Evolutionary conservation across 345 rosid genomes (phyloP).

Genomic region (Aquilaria sinensis): DNA sequence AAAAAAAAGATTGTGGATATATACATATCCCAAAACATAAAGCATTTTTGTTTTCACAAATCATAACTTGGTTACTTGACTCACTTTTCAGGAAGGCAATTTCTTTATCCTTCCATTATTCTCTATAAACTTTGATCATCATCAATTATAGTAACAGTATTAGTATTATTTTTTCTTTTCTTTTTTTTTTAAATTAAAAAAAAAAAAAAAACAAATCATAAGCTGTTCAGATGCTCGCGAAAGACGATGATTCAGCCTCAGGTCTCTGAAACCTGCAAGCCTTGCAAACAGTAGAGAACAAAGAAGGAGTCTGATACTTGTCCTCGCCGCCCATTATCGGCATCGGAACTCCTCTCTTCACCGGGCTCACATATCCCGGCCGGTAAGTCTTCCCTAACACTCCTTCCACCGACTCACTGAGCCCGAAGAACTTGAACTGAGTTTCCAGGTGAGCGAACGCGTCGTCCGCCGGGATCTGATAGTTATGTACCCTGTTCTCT

Average conservation of each 20-base stretch:
- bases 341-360: slow-evolving; percentile 60
- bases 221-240: not conserved
- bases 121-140: too few species aligned
- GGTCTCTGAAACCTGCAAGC: slow-evolving; percentile 41
- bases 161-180: too few species aligned
- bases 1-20: too few species aligned
- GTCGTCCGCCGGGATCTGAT: slow-evolving; percentile 44
- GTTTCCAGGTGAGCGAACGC: slow-evolving; percentile 70
- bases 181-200: too few species aligned
- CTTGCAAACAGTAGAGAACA: slow-evolving; percentile 44
- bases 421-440: slow-evolving; percentile 43
- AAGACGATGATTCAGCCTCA: not conserved
- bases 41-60: too few species aligned
- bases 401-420: slow-evolving; percentile 54
- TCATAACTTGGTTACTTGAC: too few species aligned
- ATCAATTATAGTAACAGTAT: too few species aligned
- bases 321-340: slow-evolving; percentile 73
- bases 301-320: slow-evolving; percentile 50
- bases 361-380: slow-evolving; percentile 56
- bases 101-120: too few species aligned
- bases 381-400: slow-evolving; percentile 66
- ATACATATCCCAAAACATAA: too few species aligned
- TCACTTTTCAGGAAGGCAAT: too few species aligned
- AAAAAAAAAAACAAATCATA: too few species aligned
- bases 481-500: slow-evolving; percentile 53